Evolutionary conservation across 345 rosid genomes (phyloP).

Genomic region (Populus pruinosa): DNA sequence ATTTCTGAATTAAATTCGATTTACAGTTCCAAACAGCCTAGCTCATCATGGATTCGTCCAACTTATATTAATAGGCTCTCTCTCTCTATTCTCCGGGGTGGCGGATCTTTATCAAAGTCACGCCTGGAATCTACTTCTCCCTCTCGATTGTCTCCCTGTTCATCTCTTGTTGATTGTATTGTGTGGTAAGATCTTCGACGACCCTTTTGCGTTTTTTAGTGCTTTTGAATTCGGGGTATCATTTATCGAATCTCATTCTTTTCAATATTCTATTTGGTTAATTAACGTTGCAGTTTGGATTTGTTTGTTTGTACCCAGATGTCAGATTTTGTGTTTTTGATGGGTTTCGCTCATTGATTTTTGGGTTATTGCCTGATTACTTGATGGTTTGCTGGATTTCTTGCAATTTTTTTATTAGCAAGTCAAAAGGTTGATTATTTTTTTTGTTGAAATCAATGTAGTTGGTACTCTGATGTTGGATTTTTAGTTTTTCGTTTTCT

Average conservation of each 20-base stretch:
- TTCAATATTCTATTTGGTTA: neutral
- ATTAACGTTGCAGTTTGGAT: neutral
- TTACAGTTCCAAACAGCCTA: too few species aligned
- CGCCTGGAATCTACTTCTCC: neutral
- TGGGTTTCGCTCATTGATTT: neutral
- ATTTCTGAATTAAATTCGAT: too few species aligned
- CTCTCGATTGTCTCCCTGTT: neutral
- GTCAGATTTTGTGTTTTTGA: neutral
- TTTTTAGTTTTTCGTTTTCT: constrained; percentile 4
- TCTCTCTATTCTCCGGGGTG: neutral
- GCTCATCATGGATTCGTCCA: neutral
- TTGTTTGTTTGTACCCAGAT: neutral
- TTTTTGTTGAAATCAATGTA: neutral
- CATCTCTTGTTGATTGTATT: neutral
- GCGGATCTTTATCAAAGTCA: neutral
- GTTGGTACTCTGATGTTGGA: neutral
- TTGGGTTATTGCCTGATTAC: neutral
- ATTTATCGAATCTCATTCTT: constrained; percentile 1
- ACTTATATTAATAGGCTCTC: neutral
- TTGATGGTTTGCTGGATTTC: neutral
- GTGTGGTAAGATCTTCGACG: constrained; percentile 4
- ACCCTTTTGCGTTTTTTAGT: neutral
- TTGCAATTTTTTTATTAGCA: neutral
- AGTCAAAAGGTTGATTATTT: neutral
- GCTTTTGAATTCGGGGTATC: neutral